These are phyloP conservation scores for Stromatinia cepivora DNA, from an alignment of 2,329 filamentous ascomycete genomes.

Conservation along the genomic window DNA sequence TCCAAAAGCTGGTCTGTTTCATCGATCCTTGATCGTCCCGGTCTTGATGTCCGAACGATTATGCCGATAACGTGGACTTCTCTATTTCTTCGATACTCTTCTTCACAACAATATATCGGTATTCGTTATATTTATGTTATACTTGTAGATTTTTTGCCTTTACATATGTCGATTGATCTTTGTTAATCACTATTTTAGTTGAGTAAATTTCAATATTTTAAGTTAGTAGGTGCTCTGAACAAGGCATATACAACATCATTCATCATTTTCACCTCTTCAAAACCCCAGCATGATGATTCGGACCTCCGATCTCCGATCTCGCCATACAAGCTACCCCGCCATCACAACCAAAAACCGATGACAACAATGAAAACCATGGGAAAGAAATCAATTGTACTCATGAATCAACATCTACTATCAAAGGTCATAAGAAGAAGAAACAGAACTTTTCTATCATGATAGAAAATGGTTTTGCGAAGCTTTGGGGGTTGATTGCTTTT, in stretches of 20 bases:
- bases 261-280: background rate
- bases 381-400: constrained; percentile 15
- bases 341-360: background rate
- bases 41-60: background rate
- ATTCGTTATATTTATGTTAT: background rate
- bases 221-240: background rate
- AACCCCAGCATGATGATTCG: background rate
- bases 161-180: background rate
- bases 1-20: background rate
- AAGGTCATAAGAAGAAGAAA: constrained; percentile 24
- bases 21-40: background rate
- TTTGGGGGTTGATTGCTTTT: constrained; percentile 49
- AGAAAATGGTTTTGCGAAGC: constrained; percentile 27
- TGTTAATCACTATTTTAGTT: background rate
- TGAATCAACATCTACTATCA: constrained; percentile 25
- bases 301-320: constrained; percentile 9
- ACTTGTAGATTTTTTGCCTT: too few relatives aligned
- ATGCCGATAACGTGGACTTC: background rate
- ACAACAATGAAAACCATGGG: background rate
- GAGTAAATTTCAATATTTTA: background rate
- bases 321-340: background rate
- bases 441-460: constrained; percentile 27
- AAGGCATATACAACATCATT: background rate
- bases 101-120: background rate
- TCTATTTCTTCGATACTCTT: background rate